Evolutionary conservation across 1,284 basidiomycete genomes (phyloP), one percentile per base, ranked within the genome.

Genomic region (Ceratobasidium sp.): DNA sequence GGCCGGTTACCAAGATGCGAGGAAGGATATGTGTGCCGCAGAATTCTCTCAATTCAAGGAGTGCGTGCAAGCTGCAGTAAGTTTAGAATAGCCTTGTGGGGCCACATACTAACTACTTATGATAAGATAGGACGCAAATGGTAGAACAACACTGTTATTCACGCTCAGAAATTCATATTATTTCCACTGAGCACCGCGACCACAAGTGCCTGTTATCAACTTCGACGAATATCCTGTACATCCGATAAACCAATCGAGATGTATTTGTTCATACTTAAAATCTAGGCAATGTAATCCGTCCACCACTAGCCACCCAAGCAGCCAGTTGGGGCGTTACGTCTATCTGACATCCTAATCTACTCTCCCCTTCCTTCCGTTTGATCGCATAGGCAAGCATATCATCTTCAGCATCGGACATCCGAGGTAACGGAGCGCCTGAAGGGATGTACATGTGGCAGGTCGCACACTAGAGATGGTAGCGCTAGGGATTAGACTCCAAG

Each of bases 1-100:
- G 23, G 89, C 89, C 3, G 90, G 89, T 2, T 95, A 95, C 84
- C 91, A 90, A 26, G 94, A 96, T 81, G 90, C 94, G 15, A 89
- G 86, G 79, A 92, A 92, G 84, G 93, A 94, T 82, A 88, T 89
- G 77, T 96, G 95, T 85, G 90, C 90, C 77, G 88, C 89, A 15
- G 94, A 96, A 84, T 96, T 96, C 80, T 87, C 87, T 6, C 89
- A 89, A 80, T 96, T 96, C 82, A 91, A 91, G 48, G 85, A 88
- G 62, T 96, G 94, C 83, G 83, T 96, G 61, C 90, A 90, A 64
- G 87, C 90, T 81, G 90, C 91, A 77, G 94, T 95, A 81, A 79
- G 89, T 86, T 15, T 44, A 42, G 26, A 52, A 13, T 66, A 62
- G 57, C 44, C 26, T 26, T 40, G n/a, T 40, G 44, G 20, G 69